Percentiles rank a stretch among this genome's conserved stretches.
Evolutionary conservation across 129 eudicot genomes (phyloP).

Genomic region (Lactuca sativa): DNA sequence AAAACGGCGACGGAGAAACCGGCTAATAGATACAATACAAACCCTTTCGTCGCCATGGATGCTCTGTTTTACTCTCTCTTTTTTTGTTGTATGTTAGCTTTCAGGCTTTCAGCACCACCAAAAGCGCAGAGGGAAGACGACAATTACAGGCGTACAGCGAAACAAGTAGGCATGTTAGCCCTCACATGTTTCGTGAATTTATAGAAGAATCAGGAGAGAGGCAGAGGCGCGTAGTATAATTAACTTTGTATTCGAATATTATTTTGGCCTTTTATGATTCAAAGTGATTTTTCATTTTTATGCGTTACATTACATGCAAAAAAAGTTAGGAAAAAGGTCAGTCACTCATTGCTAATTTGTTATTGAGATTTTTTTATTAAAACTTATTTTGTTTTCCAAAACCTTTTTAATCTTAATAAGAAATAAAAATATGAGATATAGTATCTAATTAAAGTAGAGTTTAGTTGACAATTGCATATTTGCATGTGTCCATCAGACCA

Average conservation of each 20-base stretch:
- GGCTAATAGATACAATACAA: conserved; percentile 54
- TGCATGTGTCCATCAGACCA: no score
- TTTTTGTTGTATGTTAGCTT: not conserved
- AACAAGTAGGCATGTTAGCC: conserved; percentile 31
- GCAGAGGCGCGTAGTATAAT: not conserved
- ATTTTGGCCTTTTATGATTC: not conserved
- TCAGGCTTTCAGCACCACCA: not conserved
- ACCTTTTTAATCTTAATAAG: no score
- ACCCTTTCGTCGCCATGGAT: conserved; percentile 62
- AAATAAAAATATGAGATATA: no score
- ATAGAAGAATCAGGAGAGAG: conserved; percentile 5
- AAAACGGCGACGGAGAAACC: conserved; percentile 63
- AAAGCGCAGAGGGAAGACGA: not conserved
- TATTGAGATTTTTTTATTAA: no score
- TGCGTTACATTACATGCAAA: no score
- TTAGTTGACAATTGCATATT: no score
- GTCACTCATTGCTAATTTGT: no score
- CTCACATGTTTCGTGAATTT: conserved; percentile 36
- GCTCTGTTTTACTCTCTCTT: conserved; percentile 17
- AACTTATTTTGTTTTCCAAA: no score
- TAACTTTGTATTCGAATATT: not conserved
- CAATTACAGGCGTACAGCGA: conserved; percentile 9
- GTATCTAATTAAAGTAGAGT: no score
- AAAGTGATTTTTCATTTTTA: not conserved
- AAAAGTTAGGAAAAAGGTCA: no score